Conservation (phyloP, 768 basidiomycete genomes). For the Coprinopsis cinerea region DNA sequence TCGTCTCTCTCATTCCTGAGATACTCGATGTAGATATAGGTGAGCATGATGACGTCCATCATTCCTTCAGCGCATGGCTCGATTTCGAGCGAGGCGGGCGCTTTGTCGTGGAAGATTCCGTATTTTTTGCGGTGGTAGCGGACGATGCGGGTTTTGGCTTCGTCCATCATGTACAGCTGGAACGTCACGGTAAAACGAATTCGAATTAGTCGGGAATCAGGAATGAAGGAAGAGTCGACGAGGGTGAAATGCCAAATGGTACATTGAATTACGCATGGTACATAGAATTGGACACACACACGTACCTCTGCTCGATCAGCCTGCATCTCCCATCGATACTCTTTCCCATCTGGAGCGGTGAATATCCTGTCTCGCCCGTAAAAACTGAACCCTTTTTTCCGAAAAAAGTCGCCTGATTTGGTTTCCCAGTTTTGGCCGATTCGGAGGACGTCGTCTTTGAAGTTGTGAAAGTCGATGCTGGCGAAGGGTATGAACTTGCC, state of each 20-base stretch:
- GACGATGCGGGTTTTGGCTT: slow-evolving; percentile 15
- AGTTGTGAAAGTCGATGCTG: no score
- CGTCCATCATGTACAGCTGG: slow-evolving; percentile 18
- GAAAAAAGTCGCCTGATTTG: not conserved
- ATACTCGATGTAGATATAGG: no score
- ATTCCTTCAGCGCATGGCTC: no score
- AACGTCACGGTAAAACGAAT: not conserved
- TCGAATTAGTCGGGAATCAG: not conserved
- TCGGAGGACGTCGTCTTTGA: no score
- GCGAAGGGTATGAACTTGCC: no score
- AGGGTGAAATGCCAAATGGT: not conserved
- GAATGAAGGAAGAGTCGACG: not conserved
- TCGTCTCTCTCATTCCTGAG: no score
- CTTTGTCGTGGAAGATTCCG: slow-evolving; percentile 11
- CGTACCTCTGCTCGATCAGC: not conserved
- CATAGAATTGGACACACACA: not conserved
- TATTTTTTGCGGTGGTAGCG: slow-evolving; percentile 12
- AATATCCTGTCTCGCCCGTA: not conserved
- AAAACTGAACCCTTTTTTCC: not conserved
- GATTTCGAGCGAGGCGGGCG: slow-evolving; percentile 22
- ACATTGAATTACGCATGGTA: no score
- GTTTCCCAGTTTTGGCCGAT: not conserved
- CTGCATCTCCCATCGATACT: not conserved
- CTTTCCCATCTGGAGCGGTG: not conserved
- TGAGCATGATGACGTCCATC: no score